Conservation (phyloP, 2,329 filamentous ascomycete genomes). For the Aphanoascus verrucosus region DNA sequence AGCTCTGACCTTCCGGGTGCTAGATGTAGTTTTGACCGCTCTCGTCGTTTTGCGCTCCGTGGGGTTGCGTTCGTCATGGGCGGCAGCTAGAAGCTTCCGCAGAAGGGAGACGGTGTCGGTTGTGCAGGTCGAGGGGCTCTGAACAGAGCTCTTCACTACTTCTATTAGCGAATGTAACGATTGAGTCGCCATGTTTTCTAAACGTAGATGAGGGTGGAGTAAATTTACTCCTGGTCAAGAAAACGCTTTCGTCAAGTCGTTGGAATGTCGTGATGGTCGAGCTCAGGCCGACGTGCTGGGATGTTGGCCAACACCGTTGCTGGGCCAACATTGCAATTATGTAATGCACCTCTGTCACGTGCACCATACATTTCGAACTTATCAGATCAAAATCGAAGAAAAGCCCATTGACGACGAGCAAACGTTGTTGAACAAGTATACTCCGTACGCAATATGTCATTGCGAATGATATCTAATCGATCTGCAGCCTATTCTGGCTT, state of each 20-base stretch:
- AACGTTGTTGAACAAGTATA: neutral
- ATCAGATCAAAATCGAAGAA: neutral
- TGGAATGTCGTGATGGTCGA: neutral
- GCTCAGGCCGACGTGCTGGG: constrained; percentile 9
- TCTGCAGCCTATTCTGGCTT: neutral
- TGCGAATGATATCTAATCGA: neutral
- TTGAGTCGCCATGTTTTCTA: neutral
- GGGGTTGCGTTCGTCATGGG: constrained; percentile 17
- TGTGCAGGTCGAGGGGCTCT: constrained; percentile 46
- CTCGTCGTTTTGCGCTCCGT: constrained; percentile 22
- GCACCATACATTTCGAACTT: neutral
- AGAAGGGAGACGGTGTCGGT: constrained; percentile 31
- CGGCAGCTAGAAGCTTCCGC: constrained; percentile 28
- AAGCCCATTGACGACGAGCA: neutral
- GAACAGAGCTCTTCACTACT: constrained; percentile 46
- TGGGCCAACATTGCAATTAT: constrained; percentile 11
- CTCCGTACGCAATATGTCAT: constrained; percentile 3
- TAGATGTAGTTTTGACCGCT: neutral
- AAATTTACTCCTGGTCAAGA: neutral
- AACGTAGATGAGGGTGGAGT: neutral
- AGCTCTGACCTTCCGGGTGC: constrained; percentile 13
- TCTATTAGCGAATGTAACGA: constrained; percentile 24
- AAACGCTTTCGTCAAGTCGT: neutral
- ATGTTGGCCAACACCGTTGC: constrained; percentile 15
- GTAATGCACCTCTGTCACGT: neutral